Evolutionary conservation across 2,329 filamentous ascomycete species (phyloP), one percentile per base, ranked within the genome.

Genomic region (Monosporascus sp.): DNA sequence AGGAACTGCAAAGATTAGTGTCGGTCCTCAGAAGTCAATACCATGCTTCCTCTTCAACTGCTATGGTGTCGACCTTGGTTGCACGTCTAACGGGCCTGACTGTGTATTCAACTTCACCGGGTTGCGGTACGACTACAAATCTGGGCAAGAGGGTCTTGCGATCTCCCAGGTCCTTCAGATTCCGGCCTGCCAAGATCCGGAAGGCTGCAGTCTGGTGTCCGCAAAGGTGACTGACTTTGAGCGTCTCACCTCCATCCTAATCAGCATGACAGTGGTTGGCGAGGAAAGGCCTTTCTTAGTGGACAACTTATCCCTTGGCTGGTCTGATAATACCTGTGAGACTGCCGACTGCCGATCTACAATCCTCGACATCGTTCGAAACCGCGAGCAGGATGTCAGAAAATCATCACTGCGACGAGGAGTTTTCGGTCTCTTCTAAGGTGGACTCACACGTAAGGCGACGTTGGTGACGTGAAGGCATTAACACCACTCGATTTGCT

Each of bases 281-380:
- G 52, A 69, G 37, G 61, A 68, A n/a, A 67, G 63, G 52, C 65
- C 63, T 9, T 78, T 75, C 74, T 79, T 74, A 73, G 71, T 71
- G 48, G 75, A 78, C 57, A 71, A 78, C 58, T 51, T 77, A 25
- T 54, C 65, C 5, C 59, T 78, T 53, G 68, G 70, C 6, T 78
- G 75, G 75, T 70, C 63, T 37, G 65, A 77, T 59, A 70, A 72
- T 51, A 65, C 59, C 45, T 77, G 74, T 57, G 55, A 63, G 8
- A 62, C 65, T 11, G 70, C 71, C 7, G 41, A 63, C 9, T 75
- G 73, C 55, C 73, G 74, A 37, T 65, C 67, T 5, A 55, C 59
- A 41, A 62, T 70, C 9, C 63, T 63, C 46, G 63, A 71, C 52
- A 61, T 52, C 7, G 57, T 63, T 51, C 56, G 56, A 54, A 58